Conservation (phyloP, 164 flowering plant species). For the Berberis vulgaris region DNA sequence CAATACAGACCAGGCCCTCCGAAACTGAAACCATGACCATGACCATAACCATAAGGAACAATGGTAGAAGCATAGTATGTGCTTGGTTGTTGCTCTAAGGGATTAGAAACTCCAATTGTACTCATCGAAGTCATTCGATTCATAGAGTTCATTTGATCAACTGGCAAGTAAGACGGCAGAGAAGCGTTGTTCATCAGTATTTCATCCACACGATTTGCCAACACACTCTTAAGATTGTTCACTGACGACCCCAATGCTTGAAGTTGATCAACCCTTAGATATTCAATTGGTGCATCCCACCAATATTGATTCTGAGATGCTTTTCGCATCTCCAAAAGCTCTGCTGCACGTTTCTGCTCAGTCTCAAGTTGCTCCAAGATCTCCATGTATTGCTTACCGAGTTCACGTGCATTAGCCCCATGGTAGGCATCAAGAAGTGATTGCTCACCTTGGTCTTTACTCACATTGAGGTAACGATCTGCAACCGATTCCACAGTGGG, state of each 20-base stretch:
- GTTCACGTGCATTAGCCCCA: slow-evolving; percentile 24
- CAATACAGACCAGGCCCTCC: background rate
- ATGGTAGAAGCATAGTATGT: background rate
- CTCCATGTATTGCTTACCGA: slow-evolving; percentile 33
- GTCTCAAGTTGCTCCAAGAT: slow-evolving; percentile 31
- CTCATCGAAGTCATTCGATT: background rate
- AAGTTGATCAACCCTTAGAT: slow-evolving; percentile 28
- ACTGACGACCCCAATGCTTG: slow-evolving; percentile 28
- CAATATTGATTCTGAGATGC: slow-evolving; percentile 20
- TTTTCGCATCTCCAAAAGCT: slow-evolving; percentile 14
- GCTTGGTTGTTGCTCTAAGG: background rate
- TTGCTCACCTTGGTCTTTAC: background rate
- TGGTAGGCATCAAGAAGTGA: slow-evolving; percentile 19
- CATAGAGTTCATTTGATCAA: background rate
- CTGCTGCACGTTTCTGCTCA: slow-evolving; percentile 38
- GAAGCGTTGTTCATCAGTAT: slow-evolving; percentile 4
- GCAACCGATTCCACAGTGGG: slow-evolving; percentile 42
- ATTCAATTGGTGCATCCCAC: slow-evolving; percentile 51
- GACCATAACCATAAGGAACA: background rate
- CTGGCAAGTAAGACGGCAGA: background rate
- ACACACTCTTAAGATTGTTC: slow-evolving; percentile 33
- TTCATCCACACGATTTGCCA: slow-evolving; percentile 12
- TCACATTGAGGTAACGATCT: slow-evolving; percentile 24
- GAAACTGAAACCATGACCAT: background rate
- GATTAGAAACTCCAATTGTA: background rate